Evolutionary conservation across 352 stramenopile species (phyloP).

Genomic region (Pelagophyceae sp.): DNA sequence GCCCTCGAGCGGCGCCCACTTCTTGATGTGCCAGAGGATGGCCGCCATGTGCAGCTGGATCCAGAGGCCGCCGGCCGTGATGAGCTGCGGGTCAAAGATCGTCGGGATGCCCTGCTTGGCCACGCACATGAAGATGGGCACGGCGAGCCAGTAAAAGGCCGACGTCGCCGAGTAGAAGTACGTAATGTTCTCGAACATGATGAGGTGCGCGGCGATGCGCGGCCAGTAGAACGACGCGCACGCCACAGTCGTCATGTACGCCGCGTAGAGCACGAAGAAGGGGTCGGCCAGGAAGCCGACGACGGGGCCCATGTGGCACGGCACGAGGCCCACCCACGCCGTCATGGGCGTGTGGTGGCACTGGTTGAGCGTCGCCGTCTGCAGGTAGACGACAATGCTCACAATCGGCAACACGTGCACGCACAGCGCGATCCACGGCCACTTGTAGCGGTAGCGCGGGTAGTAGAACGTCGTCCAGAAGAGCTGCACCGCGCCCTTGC

Average conservation of each 20-base stretch:
- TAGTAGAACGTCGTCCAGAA: constrained; percentile 13
- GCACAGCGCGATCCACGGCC: background rate
- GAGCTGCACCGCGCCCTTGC: constrained; percentile 2
- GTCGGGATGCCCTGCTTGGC: background rate
- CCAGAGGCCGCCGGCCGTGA: background rate
- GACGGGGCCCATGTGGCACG: background rate
- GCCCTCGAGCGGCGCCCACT: constrained; percentile 5
- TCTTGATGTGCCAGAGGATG: background rate
- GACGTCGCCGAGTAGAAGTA: constrained; percentile 2
- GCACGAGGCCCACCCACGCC: background rate
- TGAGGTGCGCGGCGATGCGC: background rate
- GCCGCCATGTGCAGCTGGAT: background rate
- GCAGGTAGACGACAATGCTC: background rate
- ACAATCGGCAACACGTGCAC: background rate
- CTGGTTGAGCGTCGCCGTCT: background rate
- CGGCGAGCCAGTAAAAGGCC: constrained; percentile 6
- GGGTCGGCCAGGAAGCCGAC: background rate
- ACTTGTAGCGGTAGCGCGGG: background rate
- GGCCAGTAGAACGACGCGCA: background rate
- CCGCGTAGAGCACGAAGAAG: background rate
- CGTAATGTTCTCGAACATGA: constrained; percentile 21
- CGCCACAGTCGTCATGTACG: background rate
- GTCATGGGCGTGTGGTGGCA: background rate
- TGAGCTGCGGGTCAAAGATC: background rate
- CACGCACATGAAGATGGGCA: constrained; percentile 1